These are phyloP conservation scores for Microdochium bolleyi DNA, from an alignment of 2,329 filamentous ascomycete genomes.

Conservation along the genomic window DNA sequence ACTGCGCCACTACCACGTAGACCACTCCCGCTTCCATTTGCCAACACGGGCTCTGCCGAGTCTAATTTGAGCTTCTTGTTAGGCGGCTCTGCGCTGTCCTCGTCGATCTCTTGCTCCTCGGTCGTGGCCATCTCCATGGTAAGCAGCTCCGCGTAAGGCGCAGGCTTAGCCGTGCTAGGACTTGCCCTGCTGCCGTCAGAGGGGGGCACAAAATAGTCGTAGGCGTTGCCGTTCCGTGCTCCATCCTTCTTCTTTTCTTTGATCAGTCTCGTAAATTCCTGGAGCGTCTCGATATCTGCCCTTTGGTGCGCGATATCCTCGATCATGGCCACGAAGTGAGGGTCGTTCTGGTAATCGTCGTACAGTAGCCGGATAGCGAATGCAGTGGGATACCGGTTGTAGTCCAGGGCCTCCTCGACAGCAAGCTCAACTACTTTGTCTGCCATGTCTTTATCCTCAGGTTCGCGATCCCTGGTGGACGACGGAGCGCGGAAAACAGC, in stretches of 20 bases:
- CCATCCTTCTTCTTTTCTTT: slow-evolving; percentile 49
- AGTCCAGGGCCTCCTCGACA: slow-evolving; percentile 49
- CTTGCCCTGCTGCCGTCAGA: slow-evolving; percentile 32
- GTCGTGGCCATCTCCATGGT: slow-evolving; percentile 28
- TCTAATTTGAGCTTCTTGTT: slow-evolving; percentile 1
- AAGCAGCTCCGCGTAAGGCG: slow-evolving; percentile 41
- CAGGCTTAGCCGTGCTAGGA: slow-evolving; percentile 36
- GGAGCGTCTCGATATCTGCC: slow-evolving; percentile 41
- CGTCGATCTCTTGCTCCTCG: slow-evolving; percentile 24
- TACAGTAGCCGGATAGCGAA: slow-evolving; percentile 54
- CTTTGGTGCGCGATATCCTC: slow-evolving; percentile 50
- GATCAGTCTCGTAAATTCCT: slow-evolving; percentile 43
- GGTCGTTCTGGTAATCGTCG: slow-evolving; percentile 45
- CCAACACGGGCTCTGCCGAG: background rate
- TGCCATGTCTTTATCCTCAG: slow-evolving; percentile 32
- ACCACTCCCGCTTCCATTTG: background rate
- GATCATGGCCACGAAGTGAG: slow-evolving; percentile 46
- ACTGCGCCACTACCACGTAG: background rate
- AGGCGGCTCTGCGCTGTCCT: slow-evolving; percentile 13
- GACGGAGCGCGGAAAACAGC: slow-evolving; percentile 12
- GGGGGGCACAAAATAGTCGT: slow-evolving; percentile 45
- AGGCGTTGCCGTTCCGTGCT: slow-evolving; percentile 41
- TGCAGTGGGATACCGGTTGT: slow-evolving; percentile 52
- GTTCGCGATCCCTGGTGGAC: slow-evolving; percentile 9
- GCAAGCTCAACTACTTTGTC: slow-evolving; percentile 48